Base-by-base conservation (phyloP, 441 rosid species). In the Populus trichocarpa region DNA sequence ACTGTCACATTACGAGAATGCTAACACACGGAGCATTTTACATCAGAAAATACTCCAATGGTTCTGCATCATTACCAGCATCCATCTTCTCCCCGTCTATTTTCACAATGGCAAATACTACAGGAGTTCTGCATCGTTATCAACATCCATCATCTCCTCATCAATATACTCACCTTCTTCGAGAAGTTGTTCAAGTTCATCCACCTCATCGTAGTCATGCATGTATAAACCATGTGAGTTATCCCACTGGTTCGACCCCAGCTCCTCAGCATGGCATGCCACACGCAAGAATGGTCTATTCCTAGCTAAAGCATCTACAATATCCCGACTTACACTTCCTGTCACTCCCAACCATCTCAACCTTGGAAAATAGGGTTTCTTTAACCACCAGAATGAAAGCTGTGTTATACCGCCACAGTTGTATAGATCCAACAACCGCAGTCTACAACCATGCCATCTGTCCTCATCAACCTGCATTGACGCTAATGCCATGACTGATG, bases 311-410 rank as follows among this genome's bases (percentile, higher is more conserved):
- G 91, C 97, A 83, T 95, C 98, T 64, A 92, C 88, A 64, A 87
- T 86, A 67, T 90, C 96, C 82, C 97, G 87, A 77, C 90, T 93
- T 50, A 88, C 86, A 78, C 93, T 84, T 70, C 95, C 99, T 0
- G 93, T 86, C 81, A 93, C 88, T 63, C 99, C 99, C 78, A 95
- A 79, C 98, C 94, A 91, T 85, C 93, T 90, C 82, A 95, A 85
- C 85, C 88, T 88, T 0, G 98, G 99, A 79, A 93, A 95, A 75
- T 91, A 93, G 1, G 98, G 98, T 78, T 90, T 91, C 87, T 86
- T 91, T 33, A 95, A 83, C 99, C 99, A 95, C 74, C 89, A 82
- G 82, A 87, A 93, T 11, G 96, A 85, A 50, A 95, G 92, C 14
- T 81, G 93, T 0, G 97, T 93, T 23, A 95, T 88, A 69, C 98